These are phyloP conservation scores for Hypsizygus marmoreus DNA, from an alignment of 768 basidiomycete genomes.

Conservation along the genomic window DNA sequence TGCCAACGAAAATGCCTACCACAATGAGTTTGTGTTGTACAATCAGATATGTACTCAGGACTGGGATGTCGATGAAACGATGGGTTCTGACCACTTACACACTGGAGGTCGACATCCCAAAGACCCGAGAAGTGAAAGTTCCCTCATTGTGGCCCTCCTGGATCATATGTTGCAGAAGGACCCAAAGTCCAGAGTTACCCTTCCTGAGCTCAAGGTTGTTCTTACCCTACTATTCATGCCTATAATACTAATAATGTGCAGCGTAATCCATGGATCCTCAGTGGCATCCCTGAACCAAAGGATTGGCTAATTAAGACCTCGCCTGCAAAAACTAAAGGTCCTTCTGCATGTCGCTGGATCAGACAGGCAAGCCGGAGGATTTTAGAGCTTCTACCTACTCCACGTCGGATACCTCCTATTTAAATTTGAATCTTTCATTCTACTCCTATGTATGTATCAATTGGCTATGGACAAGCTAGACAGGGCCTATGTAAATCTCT, in stretches of 20 bases:
- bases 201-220: constrained; percentile 36
- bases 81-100: constrained; percentile 36
- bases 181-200: constrained; percentile 31
- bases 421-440: background rate
- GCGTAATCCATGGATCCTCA: constrained; percentile 41
- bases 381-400: constrained; percentile 16
- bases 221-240: background rate
- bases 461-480: background rate
- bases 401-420: background rate
- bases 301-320: constrained; percentile 40
- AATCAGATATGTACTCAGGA: constrained; percentile 43
- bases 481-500: no score
- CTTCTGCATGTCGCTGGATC: constrained; percentile 26
- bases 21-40: constrained; percentile 41
- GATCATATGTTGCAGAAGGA: constrained; percentile 44
- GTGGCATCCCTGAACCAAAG: constrained; percentile 32
- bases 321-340: constrained; percentile 13
- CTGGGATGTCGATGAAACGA: constrained; percentile 37
- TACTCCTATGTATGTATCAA: background rate
- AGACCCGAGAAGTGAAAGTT: constrained; percentile 30
- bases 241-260: constrained; percentile 11
- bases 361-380: constrained; percentile 29
- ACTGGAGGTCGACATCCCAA: constrained; percentile 38
- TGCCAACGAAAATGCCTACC: constrained; percentile 35
- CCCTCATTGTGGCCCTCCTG: constrained; percentile 33